Evolutionary conservation across 768 basidiomycete genomes (phyloP), one percentile per base, ranked within the genome.

Genomic region (Arthromyces matolae): DNA sequence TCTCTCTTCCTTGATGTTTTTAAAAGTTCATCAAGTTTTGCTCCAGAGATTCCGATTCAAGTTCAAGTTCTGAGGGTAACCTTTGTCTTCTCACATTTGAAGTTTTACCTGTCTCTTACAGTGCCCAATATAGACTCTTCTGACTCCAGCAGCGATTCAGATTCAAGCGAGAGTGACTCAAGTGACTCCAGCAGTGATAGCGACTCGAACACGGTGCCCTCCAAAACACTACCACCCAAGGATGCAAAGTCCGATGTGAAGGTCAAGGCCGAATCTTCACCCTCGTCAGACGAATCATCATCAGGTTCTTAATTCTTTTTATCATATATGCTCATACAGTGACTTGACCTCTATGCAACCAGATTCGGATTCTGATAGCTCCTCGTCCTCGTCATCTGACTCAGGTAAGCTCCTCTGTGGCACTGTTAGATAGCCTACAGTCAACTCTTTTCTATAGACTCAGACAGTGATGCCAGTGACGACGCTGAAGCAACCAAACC

Each of bases 401-500:
- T 68, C 65, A 39, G 65, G 61, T 64, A 44, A 47, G 49, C n/a
- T n/a, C n/a, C n/a, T n/a, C n/a, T n/a, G n/a, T n/a, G n/a, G n/a
- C n/a, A n/a, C n/a, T n/a, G n/a, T n/a, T n/a, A n/a, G n/a, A n/a
- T n/a, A n/a, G n/a, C n/a, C n/a, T n/a, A n/a, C n/a, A n/a, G n/a
- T n/a, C n/a, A 28, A 14, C n/a, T 39, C 19, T 38, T 9, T 31
- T 33, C 14, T 22, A 28, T 46, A 62, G 50, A 59, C 27, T 20
- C 43, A 69, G 67, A 64, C 48, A 68, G 73, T 35, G 67, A 73
- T 53, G 70, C 68, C 12, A 71, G 66, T 43, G 65, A 71, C 48
- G 46, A 42, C 3, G 19, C 43, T 1, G 47, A 27, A 37, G 43
- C 31, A 31, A 20, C 27, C 9, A 51, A 47, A 33, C n/a, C 35